Evolutionary conservation across 2,329 filamentous ascomycete genomes (phyloP).

Genomic region (Myriosclerotinia duriaeana): DNA sequence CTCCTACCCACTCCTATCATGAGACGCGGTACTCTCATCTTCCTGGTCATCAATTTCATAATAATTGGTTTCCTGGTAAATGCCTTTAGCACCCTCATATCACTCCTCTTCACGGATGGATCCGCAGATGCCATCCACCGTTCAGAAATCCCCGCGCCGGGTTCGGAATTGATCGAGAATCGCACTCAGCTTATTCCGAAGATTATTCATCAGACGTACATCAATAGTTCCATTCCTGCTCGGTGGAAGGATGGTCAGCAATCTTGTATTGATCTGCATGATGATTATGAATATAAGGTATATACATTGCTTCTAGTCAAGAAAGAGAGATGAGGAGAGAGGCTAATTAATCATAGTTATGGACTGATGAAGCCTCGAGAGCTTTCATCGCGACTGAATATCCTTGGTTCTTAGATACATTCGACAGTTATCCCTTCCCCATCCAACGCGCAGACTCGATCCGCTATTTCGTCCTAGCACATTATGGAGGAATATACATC

Average conservation of each 20-base stretch:
- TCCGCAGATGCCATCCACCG: constrained; percentile 64
- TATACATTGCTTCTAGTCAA: constrained; percentile 27
- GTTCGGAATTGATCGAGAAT: constrained; percentile 58
- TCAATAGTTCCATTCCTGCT: constrained; percentile 65
- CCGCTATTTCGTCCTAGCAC: constrained; percentile 74
- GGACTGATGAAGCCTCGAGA: constrained; percentile 69
- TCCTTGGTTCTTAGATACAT: constrained; percentile 74
- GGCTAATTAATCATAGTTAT: constrained; percentile 54
- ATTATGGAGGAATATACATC: constrained; percentile 79
- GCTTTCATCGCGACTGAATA: constrained; percentile 73
- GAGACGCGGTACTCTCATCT: constrained; percentile 40
- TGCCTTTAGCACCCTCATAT: constrained; percentile 68
- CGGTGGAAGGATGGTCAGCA: constrained; percentile 67
- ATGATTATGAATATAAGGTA: constrained; percentile 72
- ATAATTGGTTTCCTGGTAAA: constrained; percentile 64
- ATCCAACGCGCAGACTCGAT: constrained; percentile 79
- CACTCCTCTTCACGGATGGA: constrained; percentile 67
- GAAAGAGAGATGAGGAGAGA: background rate
- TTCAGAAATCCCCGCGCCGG: constrained; percentile 64
- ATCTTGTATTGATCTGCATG: constrained; percentile 65
- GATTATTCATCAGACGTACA: constrained; percentile 77
- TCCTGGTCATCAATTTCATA: constrained; percentile 57
- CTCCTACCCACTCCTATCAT: constrained; percentile 29
- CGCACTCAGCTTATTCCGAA: constrained; percentile 65
- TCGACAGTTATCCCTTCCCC: constrained; percentile 69